phyloP scores from a whole-genome alignment of 169 alveolate genomes.

The Plasmodium blacklocki region DNA sequence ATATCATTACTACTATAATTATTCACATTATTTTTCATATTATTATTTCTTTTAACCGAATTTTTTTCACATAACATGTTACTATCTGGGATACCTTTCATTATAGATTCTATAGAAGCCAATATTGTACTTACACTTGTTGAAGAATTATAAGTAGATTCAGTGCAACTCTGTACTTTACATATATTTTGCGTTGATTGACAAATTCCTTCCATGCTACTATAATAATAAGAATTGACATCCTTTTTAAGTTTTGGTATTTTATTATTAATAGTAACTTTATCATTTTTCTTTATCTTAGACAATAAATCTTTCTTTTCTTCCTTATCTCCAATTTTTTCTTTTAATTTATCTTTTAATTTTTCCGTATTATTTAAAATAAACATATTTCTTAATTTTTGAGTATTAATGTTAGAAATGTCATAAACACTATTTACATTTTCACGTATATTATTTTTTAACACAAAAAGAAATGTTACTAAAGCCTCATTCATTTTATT shows the following conservation, averaged over 20 bases:
- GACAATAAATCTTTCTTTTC: neutral
- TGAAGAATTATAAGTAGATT: conserved; percentile 10
- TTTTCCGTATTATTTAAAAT: conserved; percentile 16
- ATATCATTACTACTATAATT: no score
- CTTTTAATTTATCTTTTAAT: conserved; percentile 14
- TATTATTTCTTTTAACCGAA: no score
- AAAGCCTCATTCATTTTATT: conserved; percentile 73
- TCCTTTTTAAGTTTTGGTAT: neutral
- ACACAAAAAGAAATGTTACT: conserved; percentile 39
- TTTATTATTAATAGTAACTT: neutral
- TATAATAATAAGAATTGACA: conserved; percentile 3
- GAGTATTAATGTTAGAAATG: conserved; percentile 17
- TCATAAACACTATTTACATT: conserved; percentile 36
- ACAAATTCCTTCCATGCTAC: conserved; percentile 4
- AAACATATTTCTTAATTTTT: conserved; percentile 26
- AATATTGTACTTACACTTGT: conserved; percentile 35
- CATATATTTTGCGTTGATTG: neutral
- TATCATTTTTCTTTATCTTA: neutral
- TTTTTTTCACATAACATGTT: conserved; percentile 29
- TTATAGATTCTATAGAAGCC: conserved; percentile 17
- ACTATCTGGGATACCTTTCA: conserved; percentile 27
- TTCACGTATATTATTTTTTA: conserved; percentile 40
- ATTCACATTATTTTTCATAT: no score
- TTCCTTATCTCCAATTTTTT: neutral
- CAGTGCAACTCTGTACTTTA: neutral